A percentile compares a stretch with the other conserved stretches of the same genome.
These are phyloP conservation scores for Prinsepia uniflora DNA, from an alignment of 306 rosid species.

Conservation along the genomic window DNA sequence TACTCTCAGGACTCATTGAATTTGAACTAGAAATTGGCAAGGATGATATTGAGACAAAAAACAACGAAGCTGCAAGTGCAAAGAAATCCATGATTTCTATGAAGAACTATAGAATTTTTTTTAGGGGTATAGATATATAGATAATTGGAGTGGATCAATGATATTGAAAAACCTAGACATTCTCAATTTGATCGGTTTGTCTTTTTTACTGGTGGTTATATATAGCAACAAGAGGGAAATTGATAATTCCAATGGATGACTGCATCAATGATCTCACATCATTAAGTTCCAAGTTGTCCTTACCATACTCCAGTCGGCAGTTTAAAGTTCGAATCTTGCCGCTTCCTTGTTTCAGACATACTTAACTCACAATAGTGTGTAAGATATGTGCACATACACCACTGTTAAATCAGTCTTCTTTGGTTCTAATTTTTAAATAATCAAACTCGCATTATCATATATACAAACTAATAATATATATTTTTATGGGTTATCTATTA, in stretches of 20 bases:
- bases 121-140: too few species aligned
- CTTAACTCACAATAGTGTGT: background rate
- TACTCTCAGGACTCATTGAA: constrained; percentile 14
- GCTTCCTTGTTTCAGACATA: background rate
- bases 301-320: background rate
- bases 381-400: background rate
- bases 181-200: constrained; percentile 11
- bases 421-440: too few species aligned
- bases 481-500: too few species aligned
- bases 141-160: background rate
- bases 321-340: background rate
- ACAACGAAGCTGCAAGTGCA: constrained; percentile 21
- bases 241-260: constrained; percentile 15
- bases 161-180: background rate
- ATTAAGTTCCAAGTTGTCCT: background rate
- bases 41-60: constrained; percentile 25
- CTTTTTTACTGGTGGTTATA: background rate
- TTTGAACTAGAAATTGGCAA: constrained; percentile 15
- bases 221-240: background rate
- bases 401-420: too few species aligned
- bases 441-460: too few species aligned
- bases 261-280: background rate
- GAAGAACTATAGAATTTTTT: background rate
- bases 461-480: too few species aligned
- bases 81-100: constrained; percentile 18